Evolutionary conservation across 495 filamentous ascomycete genomes (phyloP), one percentile per base, ranked within the genome.

Genomic region (Hamigera avellanea): DNA sequence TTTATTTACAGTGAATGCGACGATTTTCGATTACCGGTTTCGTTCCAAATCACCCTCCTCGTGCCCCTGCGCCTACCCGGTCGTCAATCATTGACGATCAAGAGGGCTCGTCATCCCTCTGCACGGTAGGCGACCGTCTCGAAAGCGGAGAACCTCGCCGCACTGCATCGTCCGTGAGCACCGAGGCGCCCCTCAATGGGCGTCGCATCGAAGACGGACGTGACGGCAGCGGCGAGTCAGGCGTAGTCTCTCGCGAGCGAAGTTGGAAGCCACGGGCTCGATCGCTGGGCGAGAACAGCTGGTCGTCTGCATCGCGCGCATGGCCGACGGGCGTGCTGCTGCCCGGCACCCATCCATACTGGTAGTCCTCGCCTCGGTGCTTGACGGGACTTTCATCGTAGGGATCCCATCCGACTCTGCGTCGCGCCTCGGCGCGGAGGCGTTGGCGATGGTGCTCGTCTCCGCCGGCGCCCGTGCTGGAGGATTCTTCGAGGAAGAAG

Each of bases 401-500:
- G 0, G 84, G 84, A 55, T 91, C 89, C 67, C 93, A 96, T 1
- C 89, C 89, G n/a, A 96, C 81, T 23, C 76, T 69, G 40, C 71
- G 61, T 29, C 80, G 67, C 16, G 89, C 82, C 44, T 88, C 80
- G 8, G 71, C 66, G 32, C 86, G 67, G n/a, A 83, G 63, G 7
- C 69, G 69, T 42, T 75, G 76, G 19, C 84, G 81, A 12, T 75
- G 73, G 34, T 88, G 77, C 7, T 76, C 73, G 40, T 82, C 73
- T 19, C 76, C 67, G 0, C 81, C 84, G 14, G 82, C 77, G 41
- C 77, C 85, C 4, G 81, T 83, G 4, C 76, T 73, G 16, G 73
- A 69, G 0, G 77, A 81, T 51, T 94, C 86, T 43, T 83, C 76
- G 25, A 99, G 72, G 67, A 96, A 99, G 66, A 96, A 95, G 39